Percentiles rank a stretch among this genome's conserved stretches.
Conservation (phyloP, 495 filamentous ascomycete genomes). For the Choiromyces venosus region DNA sequence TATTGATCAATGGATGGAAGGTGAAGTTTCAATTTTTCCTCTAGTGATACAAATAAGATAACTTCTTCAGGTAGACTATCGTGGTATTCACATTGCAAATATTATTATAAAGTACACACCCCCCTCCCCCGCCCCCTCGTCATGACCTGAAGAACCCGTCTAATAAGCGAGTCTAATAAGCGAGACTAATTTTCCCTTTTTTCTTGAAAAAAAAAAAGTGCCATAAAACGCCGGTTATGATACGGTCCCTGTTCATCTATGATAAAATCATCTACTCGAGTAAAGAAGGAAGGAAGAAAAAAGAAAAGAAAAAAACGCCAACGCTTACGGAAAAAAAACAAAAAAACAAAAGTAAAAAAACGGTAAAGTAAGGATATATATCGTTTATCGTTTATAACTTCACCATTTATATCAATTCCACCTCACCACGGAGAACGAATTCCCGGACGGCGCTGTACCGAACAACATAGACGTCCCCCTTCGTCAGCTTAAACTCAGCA, state of each 20-base stretch:
- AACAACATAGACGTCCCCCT: slow-evolving; percentile 80
- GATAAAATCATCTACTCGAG: neutral
- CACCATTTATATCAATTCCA: slow-evolving; percentile 68
- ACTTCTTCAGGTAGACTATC: neutral
- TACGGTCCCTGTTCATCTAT: neutral
- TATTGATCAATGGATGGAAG: neutral
- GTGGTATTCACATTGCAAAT: neutral
- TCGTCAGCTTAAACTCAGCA: slow-evolving; percentile 56
- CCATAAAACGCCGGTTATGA: neutral
- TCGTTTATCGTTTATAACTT: slow-evolving; percentile 8
- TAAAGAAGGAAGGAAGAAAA: neutral
- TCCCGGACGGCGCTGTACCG: slow-evolving; percentile 76
- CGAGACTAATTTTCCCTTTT: neutral
- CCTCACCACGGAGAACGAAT: slow-evolving; percentile 64
- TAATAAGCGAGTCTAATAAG: neutral
- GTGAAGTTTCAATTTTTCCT: neutral
- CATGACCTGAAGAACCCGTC: neutral
- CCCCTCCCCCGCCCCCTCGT: neutral
- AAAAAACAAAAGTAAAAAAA: slow-evolving; percentile 17
- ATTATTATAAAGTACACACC: neutral
- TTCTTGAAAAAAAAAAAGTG: too few relatives aligned
- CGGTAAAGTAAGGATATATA: slow-evolving; percentile 28
- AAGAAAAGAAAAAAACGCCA: slow-evolving; percentile 18
- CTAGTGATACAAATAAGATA: neutral
- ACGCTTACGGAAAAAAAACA: slow-evolving; percentile 10